Conservation (phyloP, 495 filamentous ascomycete species). For the Penicillium chermesinum region DNA sequence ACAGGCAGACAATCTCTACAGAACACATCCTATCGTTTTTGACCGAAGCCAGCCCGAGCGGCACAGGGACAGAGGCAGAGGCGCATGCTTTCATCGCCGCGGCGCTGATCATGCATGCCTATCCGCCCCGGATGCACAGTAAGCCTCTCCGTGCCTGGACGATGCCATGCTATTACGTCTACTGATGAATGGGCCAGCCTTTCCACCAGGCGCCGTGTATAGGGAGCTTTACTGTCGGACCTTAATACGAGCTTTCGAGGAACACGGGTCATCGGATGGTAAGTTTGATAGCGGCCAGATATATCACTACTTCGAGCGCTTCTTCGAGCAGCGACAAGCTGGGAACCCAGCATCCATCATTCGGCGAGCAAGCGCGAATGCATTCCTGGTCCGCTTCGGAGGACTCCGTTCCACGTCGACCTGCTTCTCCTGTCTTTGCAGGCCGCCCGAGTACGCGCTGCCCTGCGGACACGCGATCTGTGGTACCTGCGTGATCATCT, state of each 20-base stretch:
- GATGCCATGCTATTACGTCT: neutral
- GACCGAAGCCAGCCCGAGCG: neutral
- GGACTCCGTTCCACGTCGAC: conserved; percentile 11
- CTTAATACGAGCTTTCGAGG: neutral
- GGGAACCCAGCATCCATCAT: neutral
- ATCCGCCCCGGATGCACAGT: conserved; percentile 11
- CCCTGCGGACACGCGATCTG: conserved; percentile 31
- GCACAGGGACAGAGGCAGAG: neutral
- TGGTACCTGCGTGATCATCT: conserved; percentile 25
- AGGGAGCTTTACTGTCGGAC: neutral
- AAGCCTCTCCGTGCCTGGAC: neutral
- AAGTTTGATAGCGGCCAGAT: neutral
- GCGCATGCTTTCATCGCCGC: conserved; percentile 2
- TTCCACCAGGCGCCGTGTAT: neutral
- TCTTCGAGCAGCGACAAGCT: neutral
- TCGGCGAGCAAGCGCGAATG: neutral
- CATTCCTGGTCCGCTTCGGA: conserved; percentile 1
- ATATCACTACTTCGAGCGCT: neutral
- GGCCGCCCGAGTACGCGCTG: conserved; percentile 26
- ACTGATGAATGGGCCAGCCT: neutral
- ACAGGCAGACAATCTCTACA: neutral
- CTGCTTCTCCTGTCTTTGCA: conserved; percentile 25
- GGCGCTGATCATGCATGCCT: conserved; percentile 8
- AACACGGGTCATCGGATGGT: neutral
- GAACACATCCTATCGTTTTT: neutral